Percentiles rank a stretch among this genome's conserved stretches.
phyloP scores from a whole-genome alignment of 164 flowering plant genomes.

The Magnolia sinica region DNA sequence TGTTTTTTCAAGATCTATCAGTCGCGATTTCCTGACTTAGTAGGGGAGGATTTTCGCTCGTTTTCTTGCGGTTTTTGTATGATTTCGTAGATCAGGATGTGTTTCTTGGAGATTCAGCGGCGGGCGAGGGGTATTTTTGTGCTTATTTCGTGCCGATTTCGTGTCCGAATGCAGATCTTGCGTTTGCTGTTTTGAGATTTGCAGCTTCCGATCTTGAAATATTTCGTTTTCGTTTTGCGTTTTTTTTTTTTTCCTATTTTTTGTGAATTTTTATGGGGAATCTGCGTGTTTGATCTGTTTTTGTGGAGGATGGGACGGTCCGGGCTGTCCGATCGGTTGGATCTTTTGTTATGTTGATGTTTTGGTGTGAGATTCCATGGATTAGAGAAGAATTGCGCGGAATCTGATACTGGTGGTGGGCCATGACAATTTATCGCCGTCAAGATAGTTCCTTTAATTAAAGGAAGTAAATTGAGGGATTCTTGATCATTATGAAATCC shows the following conservation, averaged over 20 bases:
- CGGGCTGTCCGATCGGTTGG: neutral
- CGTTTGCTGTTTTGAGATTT: neutral
- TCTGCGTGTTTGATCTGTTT: neutral
- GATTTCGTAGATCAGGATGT: neutral
- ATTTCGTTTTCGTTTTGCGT: neutral
- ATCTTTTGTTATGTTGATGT: neutral
- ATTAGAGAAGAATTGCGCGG: neutral
- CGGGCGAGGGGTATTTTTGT: too few species aligned
- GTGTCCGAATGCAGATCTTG: too few species aligned
- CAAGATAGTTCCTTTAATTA: neutral
- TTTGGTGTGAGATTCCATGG: neutral
- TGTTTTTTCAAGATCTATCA: neutral
- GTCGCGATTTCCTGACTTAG: constrained; percentile 1
- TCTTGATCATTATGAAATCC: neutral
- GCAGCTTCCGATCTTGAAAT: neutral
- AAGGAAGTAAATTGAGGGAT: neutral
- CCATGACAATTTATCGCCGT: neutral
- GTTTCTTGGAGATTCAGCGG: neutral
- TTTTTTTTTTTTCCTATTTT: too few species aligned
- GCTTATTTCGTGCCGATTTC: too few species aligned
- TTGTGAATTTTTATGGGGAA: neutral
- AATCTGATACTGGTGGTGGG: neutral
- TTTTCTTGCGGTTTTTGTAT: neutral
- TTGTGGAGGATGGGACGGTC: neutral
- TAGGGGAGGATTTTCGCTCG: neutral